Evolutionary conservation across 2,329 filamentous ascomycete species (phyloP).

Genomic region (Aspergillus cejpii): DNA sequence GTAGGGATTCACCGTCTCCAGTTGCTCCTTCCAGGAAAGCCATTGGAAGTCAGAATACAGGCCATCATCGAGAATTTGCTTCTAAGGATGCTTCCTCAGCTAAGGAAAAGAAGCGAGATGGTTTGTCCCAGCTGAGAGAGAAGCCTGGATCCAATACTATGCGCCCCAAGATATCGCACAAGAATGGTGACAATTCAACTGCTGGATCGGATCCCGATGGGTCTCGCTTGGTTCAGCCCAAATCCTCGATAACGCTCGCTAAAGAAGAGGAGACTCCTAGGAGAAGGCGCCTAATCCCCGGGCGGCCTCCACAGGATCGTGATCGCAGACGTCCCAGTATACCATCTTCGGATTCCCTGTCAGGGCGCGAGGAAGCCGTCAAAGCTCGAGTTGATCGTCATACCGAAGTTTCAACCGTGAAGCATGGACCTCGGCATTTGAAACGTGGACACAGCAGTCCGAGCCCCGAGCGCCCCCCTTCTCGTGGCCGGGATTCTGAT

Average conservation of each 20-base stretch:
- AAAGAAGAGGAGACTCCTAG: slow-evolving; percentile 35
- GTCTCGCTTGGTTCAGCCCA: slow-evolving; percentile 25
- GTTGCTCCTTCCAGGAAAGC: slow-evolving; percentile 27
- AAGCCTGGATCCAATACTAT: slow-evolving; percentile 12
- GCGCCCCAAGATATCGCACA: slow-evolving; percentile 22
- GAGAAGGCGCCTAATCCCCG: slow-evolving; percentile 38
- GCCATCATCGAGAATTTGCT: slow-evolving; percentile 19
- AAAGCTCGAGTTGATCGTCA: slow-evolving; percentile 27
- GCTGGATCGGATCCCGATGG: slow-evolving; percentile 31
- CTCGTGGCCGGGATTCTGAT: slow-evolving; percentile 29
- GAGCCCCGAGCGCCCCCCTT: slow-evolving; percentile 37
- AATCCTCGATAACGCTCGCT: slow-evolving; percentile 19
- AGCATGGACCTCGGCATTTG: slow-evolving; percentile 20
- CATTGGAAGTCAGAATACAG: slow-evolving; percentile 28
- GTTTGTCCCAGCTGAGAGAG: slow-evolving; percentile 20
- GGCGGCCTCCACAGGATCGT: slow-evolving; percentile 36
- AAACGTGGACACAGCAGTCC: slow-evolving; percentile 40
- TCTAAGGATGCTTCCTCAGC: slow-evolving; percentile 20
- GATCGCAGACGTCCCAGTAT: slow-evolving; percentile 32
- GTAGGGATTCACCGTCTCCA: slow-evolving; percentile 38
- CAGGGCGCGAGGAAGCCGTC: slow-evolving; percentile 33
- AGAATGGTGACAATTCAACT: slow-evolving; percentile 21
- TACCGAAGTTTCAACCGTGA: slow-evolving; percentile 17
- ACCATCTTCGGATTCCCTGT: slow-evolving; percentile 38
- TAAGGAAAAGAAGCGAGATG: slow-evolving; percentile 27